Conservation (phyloP, 495 filamentous ascomycete genomes). For the Xylaria nigripes region DNA sequence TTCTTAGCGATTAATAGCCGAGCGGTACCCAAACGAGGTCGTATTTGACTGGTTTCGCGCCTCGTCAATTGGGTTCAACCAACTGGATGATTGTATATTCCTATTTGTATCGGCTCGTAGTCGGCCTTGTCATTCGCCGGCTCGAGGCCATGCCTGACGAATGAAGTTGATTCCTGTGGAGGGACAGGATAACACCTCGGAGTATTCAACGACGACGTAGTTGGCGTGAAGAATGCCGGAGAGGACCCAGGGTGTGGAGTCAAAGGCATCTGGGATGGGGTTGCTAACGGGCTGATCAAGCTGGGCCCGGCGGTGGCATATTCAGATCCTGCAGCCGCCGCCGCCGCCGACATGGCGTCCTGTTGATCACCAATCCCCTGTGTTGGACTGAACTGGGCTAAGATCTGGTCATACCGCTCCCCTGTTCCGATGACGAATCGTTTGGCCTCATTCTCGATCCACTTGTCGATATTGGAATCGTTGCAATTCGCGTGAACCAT, state of each 20-base stretch:
- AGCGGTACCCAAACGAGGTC: background rate
- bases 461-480: constrained; percentile 41
- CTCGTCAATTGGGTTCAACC: background rate
- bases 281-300: constrained; percentile 8
- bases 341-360: constrained; percentile 2
- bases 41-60: background rate
- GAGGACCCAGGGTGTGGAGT: constrained; percentile 1
- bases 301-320: background rate
- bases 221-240: constrained; percentile 8
- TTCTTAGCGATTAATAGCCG: background rate
- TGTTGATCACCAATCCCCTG: constrained; percentile 10
- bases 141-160: background rate
- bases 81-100: constrained; percentile 2
- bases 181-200: constrained; percentile 4
- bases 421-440: constrained; percentile 29
- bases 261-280: background rate
- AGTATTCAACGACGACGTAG: background rate
- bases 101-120: constrained; percentile 10
- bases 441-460: constrained; percentile 39
- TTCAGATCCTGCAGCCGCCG: background rate
- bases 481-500: constrained; percentile 53
- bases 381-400: constrained; percentile 15
- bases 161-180: constrained; percentile 1
- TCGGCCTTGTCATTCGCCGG: constrained; percentile 2
- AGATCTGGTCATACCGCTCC: constrained; percentile 25